Evolutionary conservation across 2,329 filamentous ascomycete genomes (phyloP).

Genomic region (Sclerotinia subarctica): DNA sequence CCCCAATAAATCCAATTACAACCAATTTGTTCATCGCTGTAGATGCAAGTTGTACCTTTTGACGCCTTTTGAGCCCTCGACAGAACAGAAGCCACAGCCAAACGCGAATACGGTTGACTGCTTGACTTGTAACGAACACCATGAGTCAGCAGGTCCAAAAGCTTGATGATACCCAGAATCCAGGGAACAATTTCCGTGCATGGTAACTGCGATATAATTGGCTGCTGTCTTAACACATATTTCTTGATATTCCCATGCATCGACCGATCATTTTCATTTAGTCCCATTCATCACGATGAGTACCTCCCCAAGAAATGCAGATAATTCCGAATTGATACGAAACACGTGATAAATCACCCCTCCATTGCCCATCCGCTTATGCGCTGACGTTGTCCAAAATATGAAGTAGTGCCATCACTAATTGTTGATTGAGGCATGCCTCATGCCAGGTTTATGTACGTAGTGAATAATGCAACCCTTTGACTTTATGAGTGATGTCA

Average conservation of each 20-base stretch:
- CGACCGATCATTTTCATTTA: not conserved
- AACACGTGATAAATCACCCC: slow-evolving; percentile 6
- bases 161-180: not conserved
- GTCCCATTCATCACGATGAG: not conserved
- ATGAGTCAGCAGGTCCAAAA: not conserved
- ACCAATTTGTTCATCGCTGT: too few species aligned
- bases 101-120: not conserved
- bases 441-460: not conserved
- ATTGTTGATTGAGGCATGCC: slow-evolving; percentile 6
- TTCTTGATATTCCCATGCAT: not conserved
- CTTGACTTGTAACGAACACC: not conserved
- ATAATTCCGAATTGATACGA: too few species aligned
- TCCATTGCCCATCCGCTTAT: slow-evolving; percentile 3
- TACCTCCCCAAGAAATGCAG: not conserved
- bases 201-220: not conserved
- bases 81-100: too few species aligned
- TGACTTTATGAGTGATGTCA: slow-evolving; percentile 12
- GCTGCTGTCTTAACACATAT: too few species aligned
- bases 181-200: not conserved
- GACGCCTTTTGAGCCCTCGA: not conserved
- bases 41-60: too few species aligned
- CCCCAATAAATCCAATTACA: too few species aligned
- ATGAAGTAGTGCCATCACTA: not conserved
- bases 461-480: not conserved
- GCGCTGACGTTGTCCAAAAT: slow-evolving; percentile 11